Base-by-base conservation (phyloP, 2,329 filamentous ascomycete genomes). In the Fusarium veterinarium region DNA sequence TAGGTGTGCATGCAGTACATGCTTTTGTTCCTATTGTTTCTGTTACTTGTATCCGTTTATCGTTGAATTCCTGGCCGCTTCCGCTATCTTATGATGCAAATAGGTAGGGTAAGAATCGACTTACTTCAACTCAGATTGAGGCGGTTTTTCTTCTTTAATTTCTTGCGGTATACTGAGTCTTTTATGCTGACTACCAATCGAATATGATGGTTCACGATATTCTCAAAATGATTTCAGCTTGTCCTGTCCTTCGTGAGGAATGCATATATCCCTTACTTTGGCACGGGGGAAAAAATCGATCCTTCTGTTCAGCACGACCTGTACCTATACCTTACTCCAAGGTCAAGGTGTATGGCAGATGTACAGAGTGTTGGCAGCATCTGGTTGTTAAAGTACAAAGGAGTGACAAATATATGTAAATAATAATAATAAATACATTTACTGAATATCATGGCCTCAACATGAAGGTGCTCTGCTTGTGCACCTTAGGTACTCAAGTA, bases 11-110 rank as follows among this genome's bases (percentile, higher is more conserved):
- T 28, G 46, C 31, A 45, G 52, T 55, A 67, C 52, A 45, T 65
- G 64, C 62, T 19, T 45, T 65, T 56, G 48, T 42, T 9, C 20
- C 12, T 25, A 25, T 65, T 68, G 71, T 55, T 71, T 51, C 53
- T 58, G 57, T 53, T 65, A 57, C n/a, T 35, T 49, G 31, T 17
- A 58, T n/a, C 19, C 10, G 37, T 37, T 19, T 40, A 40, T 40
- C 12, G n/a, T 44, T 44, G 16, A 44, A 17, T 17, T 25, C 41
- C 41, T 25, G 23, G 41, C 41, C 16, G 16, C 41, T 25, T 23
- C n/a, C 12, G 13, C 6, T 46, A 8, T 17, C 11, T 13, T 45
- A 6, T 46, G 25, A 30, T 46, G 44, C 25, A 20, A 28, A 46
- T 20, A 30, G 19, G 17, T 28, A 25, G 19, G 25, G 25, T 14